A percentile compares a stretch with the other conserved stretches of the same genome.
Conservation (phyloP, 176 grass and related monocot species). For the Oropetium thomaeum region DNA sequence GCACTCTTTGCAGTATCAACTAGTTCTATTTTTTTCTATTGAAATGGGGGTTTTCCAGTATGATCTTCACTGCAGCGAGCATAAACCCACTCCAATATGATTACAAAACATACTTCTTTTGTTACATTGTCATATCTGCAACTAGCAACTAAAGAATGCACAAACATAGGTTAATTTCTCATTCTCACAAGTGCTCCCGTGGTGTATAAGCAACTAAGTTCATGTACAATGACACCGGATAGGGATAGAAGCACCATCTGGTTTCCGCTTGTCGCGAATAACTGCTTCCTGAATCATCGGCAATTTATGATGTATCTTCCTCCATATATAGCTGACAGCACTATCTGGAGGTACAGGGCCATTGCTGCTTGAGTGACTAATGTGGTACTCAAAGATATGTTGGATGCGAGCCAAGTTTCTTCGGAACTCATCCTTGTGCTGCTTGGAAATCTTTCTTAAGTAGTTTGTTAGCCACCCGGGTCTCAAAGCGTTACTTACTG, state of each 20-base stretch:
- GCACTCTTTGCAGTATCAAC: background rate
- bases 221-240: constrained; percentile 84
- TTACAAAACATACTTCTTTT: background rate
- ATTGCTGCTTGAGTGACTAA: constrained; percentile 26
- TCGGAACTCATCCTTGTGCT: constrained; percentile 58
- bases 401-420: constrained; percentile 58
- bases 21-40: background rate
- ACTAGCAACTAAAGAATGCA: background rate
- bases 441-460: constrained; percentile 53
- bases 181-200: background rate
- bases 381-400: constrained; percentile 64
- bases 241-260: constrained; percentile 48
- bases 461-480: constrained; percentile 54
- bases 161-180: background rate
- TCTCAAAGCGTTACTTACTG: constrained; percentile 48
- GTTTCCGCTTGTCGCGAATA: constrained; percentile 54
- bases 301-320: constrained; percentile 70
- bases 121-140: constrained; percentile 26
- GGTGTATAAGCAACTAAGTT: background rate
- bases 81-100: background rate
- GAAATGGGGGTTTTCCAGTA: background rate
- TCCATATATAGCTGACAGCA: constrained; percentile 80
- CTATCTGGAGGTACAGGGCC: constrained; percentile 26
- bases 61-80: background rate
- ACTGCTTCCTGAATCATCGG: constrained; percentile 56